These are phyloP conservation scores for Schizochytrium sp. DNA, from an alignment of 108 stramenopile genomes.

Conservation along the genomic window DNA sequence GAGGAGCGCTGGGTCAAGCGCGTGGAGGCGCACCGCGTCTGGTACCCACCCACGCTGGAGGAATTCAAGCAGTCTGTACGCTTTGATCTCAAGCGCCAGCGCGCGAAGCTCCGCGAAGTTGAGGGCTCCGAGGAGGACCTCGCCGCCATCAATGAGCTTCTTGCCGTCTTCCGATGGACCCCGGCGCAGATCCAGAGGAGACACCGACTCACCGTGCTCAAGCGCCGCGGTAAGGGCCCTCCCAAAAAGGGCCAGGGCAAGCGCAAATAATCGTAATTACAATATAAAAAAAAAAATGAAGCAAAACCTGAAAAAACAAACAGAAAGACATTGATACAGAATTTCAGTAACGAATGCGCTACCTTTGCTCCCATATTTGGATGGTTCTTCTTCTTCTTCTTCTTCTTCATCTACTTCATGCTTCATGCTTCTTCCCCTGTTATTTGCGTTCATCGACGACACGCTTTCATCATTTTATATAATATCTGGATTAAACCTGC, in stretches of 20 bases:
- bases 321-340: not conserved
- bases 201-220: not conserved
- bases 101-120: not conserved
- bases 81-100: not conserved
- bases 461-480: not conserved
- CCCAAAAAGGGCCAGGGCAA: conserved; percentile 18
- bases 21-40: not conserved
- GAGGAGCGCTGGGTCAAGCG: not conserved
- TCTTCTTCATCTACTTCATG: no score
- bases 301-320: not conserved
- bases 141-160: not conserved
- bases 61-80: not conserved
- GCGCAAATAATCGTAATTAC: not conserved
- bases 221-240: conserved; percentile 1
- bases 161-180: not conserved
- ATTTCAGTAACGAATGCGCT: no score
- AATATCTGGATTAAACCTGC: not conserved
- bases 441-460: no score
- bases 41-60: not conserved
- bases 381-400: no score
- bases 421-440: no score
- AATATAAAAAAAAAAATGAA: not conserved
- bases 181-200: not conserved
- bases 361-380: no score
- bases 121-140: not conserved